Base-by-base conservation (phyloP, 306 rosid genomes). In the Alnus rubra region DNA sequence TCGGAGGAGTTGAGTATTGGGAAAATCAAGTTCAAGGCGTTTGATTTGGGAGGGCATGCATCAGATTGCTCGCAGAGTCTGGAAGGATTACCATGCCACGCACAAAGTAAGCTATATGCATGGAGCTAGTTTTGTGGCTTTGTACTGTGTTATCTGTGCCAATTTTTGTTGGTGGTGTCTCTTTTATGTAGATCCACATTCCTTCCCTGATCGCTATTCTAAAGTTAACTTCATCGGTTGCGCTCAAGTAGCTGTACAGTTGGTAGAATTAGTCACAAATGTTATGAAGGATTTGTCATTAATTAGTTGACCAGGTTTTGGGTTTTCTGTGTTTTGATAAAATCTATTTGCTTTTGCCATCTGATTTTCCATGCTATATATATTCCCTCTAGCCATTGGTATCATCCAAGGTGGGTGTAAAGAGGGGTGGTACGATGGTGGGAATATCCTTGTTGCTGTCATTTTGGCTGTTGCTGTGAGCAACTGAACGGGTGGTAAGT, bases 1-100 rank as follows among this genome's bases (percentile, higher is more conserved):
- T 85, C 88, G 2, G 88, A 81, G 85, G 88, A 85, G 88, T 81
- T 85, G 83, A 81, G 88, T 60, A 84, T 84, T 47, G 85, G 88
- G 48, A 77, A 84, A 52, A 81, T 84, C 16, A 84, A 84, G 67
- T 84, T 84, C 77, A 84, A 81, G 74, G 88, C 88, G 35, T 84
- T 84, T 69, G 88, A 84, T 81, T 81, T 84, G 69, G 88, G 88
- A 45, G 88, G 88, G 5, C 88, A 23, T 23, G 28, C 28, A 84
- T 70, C 88, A 78, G 85, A 81, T 84, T 74, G 88, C 88, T 62
- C 85, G 88, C 68, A 81, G 88, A 54, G 88, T 84, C 70, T 84
- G 88, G 88, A 84, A 81, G 80, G 88, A 84, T 44, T 84, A 84
- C 73, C 81, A 84, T 53, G 88, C 88, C 18, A 23, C n/a, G n/a